phyloP scores from a whole-genome alignment of 495 filamentous ascomycete species.

The Penicillium coffeae region DNA sequence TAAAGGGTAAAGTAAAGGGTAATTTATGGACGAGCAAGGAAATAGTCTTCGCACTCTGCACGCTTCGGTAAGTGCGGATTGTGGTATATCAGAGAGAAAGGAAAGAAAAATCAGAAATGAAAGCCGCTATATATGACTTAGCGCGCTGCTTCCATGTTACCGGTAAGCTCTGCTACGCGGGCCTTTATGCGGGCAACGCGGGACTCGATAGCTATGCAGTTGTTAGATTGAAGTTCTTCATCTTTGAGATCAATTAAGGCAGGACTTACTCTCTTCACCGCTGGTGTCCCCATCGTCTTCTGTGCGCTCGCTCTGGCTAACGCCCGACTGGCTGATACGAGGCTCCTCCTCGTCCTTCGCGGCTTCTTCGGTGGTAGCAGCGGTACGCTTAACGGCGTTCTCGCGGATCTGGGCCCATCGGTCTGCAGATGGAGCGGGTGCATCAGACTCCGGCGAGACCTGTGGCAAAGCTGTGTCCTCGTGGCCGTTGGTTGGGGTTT shows the following conservation, averaged over 20 bases:
- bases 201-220: constrained; percentile 77
- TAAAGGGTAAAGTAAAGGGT: neutral
- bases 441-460: neutral
- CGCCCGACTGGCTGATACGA: constrained; percentile 41
- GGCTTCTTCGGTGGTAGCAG: constrained; percentile 55
- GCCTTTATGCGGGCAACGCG: constrained; percentile 97
- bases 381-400: constrained; percentile 81
- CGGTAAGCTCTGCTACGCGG: constrained; percentile 88
- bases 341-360: constrained; percentile 48
- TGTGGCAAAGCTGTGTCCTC: constrained; percentile 26
- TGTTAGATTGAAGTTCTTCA: constrained; percentile 17
- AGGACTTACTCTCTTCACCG: constrained; percentile 87
- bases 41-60: neutral
- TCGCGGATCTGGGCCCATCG: constrained; percentile 94
- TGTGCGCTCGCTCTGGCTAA: too few relatives aligned
- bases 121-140: constrained; percentile 10
- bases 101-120: constrained; percentile 1
- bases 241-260: neutral
- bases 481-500: constrained; percentile 22
- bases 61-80: neutral
- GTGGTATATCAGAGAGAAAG: neutral
- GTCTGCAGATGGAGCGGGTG: constrained; percentile 6
- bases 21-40: neutral
- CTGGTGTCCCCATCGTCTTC: constrained; percentile 79
- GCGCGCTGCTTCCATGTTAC: constrained; percentile 61